A percentile compares a stretch with the other conserved stretches of the same genome.
These are phyloP conservation scores for Pilasporangium apinafurcum DNA, from an alignment of 352 stramenopile genomes.

Conservation along the genomic window DNA sequence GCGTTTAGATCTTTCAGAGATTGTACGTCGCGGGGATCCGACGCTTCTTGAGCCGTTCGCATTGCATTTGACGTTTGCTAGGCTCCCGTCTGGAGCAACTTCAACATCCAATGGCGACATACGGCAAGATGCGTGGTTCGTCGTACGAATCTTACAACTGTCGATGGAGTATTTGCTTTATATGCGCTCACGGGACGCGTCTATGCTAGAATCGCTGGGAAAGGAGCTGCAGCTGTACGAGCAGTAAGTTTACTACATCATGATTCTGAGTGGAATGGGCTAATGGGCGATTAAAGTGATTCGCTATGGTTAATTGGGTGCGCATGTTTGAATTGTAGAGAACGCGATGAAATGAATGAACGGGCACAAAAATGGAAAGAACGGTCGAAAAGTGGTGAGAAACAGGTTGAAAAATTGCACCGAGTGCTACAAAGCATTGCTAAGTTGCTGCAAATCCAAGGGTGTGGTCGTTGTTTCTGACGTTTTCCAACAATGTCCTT, in stretches of 20 bases:
- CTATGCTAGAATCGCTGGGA: slow-evolving; percentile 41
- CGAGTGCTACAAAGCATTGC: slow-evolving; percentile 70
- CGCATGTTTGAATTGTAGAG: slow-evolving; percentile 12
- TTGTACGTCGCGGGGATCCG: slow-evolving; percentile 46
- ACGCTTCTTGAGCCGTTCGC: slow-evolving; percentile 59
- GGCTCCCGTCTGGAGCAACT: slow-evolving; percentile 19
- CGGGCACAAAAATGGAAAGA: slow-evolving; percentile 51
- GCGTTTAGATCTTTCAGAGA: slow-evolving; percentile 36
- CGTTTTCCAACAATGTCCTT: not conserved
- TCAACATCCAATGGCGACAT: not conserved
- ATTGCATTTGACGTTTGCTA: slow-evolving; percentile 68
- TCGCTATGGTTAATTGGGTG: no score
- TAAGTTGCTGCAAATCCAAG: slow-evolving; percentile 64
- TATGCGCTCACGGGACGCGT: slow-evolving; percentile 41
- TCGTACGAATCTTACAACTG: slow-evolving; percentile 64
- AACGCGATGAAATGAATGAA: slow-evolving; percentile 29
- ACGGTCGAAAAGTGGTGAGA: slow-evolving; percentile 28
- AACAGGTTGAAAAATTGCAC: slow-evolving; percentile 71
- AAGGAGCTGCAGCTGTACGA: slow-evolving; percentile 39
- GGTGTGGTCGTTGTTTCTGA: slow-evolving; percentile 14
- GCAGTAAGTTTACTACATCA: not conserved
- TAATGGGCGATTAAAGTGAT: no score
- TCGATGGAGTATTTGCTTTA: slow-evolving; percentile 77
- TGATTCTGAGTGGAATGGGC: not conserved
- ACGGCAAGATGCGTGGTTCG: slow-evolving; percentile 53